A percentile compares a stretch with the other conserved stretches of the same genome.
Conservation (phyloP, 768 basidiomycete genomes). For the Suillus brevipes region DNA sequence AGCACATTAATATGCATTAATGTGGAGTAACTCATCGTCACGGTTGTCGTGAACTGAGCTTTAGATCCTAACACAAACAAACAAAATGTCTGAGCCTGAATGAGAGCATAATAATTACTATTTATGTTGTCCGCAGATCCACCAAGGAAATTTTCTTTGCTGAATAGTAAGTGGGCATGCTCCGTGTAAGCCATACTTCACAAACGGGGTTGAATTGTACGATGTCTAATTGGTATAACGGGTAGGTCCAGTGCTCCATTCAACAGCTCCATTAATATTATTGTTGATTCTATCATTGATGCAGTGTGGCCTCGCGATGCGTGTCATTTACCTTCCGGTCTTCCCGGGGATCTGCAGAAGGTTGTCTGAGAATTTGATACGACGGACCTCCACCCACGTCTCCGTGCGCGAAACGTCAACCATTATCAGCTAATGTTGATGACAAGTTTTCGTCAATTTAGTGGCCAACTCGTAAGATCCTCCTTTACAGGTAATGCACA, state of each 20-base stretch:
- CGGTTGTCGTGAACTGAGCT: too few relatives aligned
- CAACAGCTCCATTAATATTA: neutral
- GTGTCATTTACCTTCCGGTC: neutral
- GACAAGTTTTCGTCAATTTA: neutral
- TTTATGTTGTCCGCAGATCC: neutral
- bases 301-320: neutral
- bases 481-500: neutral
- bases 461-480: neutral
- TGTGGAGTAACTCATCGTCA: too few relatives aligned
- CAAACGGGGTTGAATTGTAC: neutral
- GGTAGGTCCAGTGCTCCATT: neutral
- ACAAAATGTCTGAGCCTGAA: neutral
- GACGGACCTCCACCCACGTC: neutral
- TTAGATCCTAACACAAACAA: slow-evolving; percentile 2
- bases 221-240: neutral
- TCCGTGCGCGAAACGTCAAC: neutral
- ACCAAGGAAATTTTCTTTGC: neutral
- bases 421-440: neutral
- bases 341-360: slow-evolving; percentile 3
- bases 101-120: neutral
- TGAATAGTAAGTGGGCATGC: neutral
- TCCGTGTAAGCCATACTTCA: neutral
- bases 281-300: neutral
- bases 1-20: too few relatives aligned
- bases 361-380: neutral